A percentile compares a stretch with the other conserved stretches of the same genome.
Conservation (phyloP, 805 yeast species). For the Wickerhamia fluorescens region DNA sequence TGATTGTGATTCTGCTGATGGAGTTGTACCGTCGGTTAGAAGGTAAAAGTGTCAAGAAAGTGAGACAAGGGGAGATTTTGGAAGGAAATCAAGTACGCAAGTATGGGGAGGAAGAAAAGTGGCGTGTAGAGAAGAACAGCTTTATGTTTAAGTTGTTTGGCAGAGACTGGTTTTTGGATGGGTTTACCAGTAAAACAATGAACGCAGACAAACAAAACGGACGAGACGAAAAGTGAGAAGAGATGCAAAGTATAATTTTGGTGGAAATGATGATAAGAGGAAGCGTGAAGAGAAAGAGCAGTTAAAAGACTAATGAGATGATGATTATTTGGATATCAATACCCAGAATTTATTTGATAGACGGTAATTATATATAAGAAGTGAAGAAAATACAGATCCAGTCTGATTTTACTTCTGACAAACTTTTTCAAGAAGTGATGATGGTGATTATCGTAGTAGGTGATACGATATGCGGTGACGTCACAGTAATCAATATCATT, state of each 20-base stretch:
- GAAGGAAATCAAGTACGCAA: constrained; percentile 26
- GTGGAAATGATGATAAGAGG: no score
- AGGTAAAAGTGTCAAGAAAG: constrained; percentile 34
- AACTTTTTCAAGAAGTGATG: no score
- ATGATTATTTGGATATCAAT: neutral
- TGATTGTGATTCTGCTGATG: constrained; percentile 24
- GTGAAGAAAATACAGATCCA: no score
- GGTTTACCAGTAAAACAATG: constrained; percentile 38
- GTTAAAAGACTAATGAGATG: constrained; percentile 1
- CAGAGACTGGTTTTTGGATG: constrained; percentile 35
- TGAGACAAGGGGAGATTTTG: constrained; percentile 33
- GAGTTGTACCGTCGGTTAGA: constrained; percentile 31
- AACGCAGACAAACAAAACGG: constrained; percentile 1
- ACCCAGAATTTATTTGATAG: neutral
- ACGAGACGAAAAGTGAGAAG: no score
- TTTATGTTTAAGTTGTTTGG: constrained; percentile 34
- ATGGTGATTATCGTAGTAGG: no score
- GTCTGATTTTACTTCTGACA: no score
- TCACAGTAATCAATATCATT: no score
- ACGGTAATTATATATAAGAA: no score
- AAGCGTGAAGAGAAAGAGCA: constrained; percentile 1
- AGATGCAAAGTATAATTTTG: neutral
- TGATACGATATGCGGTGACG: no score
- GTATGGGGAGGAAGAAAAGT: constrained; percentile 33
- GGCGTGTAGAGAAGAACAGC: constrained; percentile 31